Evolutionary conservation across 2,329 filamentous ascomycete species (phyloP).

Genomic region (Penicillium sp.): DNA sequence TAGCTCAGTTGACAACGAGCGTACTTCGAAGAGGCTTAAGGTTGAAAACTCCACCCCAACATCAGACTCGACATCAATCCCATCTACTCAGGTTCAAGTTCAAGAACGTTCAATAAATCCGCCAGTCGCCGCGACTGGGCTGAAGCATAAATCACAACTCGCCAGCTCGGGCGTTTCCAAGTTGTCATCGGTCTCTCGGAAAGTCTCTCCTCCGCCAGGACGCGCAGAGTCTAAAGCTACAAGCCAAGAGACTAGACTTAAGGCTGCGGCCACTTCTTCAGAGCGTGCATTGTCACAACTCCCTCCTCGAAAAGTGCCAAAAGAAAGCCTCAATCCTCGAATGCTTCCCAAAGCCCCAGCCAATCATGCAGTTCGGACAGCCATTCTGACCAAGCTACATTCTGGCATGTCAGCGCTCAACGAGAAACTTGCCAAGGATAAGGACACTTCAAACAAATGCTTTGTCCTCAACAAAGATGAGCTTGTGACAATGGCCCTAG

Average conservation of each 20-base stretch:
- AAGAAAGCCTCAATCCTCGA: slow-evolving; percentile 47
- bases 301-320: slow-evolving; percentile 34
- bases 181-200: slow-evolving; percentile 24
- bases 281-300: slow-evolving; percentile 8
- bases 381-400: slow-evolving; percentile 47
- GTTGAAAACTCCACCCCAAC: not conserved
- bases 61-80: not conserved
- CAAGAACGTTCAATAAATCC: not conserved
- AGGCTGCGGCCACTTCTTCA: not conserved
- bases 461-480: slow-evolving; percentile 45
- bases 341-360: slow-evolving; percentile 47
- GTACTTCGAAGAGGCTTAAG: slow-evolving; percentile 32
- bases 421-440: slow-evolving; percentile 34
- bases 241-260: not conserved
- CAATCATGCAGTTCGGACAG: slow-evolving; percentile 40
- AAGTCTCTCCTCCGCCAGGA: slow-evolving; percentile 29
- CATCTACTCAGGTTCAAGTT: not conserved
- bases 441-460: slow-evolving; percentile 30
- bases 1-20: slow-evolving; percentile 11
- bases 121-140: not conserved
- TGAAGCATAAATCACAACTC: slow-evolving; percentile 8
- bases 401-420: slow-evolving; percentile 44
- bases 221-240: slow-evolving; percentile 1
- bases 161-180: slow-evolving; percentile 12
- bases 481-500: slow-evolving; percentile 47